phyloP scores from a whole-genome alignment of 2,329 filamentous ascomycete species.

The Pleomassaria siparia region DNA sequence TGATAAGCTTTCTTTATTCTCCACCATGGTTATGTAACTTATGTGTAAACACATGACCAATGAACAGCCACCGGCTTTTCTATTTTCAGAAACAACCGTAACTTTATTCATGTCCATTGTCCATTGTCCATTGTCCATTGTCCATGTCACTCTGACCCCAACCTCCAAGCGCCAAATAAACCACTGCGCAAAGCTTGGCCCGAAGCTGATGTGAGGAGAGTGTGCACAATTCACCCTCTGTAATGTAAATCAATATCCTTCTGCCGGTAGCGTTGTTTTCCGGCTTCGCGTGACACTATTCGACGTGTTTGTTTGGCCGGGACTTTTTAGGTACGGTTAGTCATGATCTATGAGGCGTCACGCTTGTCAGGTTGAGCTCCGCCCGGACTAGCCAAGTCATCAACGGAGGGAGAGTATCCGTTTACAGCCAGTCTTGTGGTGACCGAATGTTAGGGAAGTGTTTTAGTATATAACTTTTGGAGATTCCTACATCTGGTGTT shows the following conservation, averaged over 20 bases:
- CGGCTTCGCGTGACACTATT: constrained; percentile 15
- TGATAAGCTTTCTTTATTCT: constrained; percentile 9
- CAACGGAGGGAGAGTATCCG: constrained; percentile 7
- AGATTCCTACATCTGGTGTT: constrained; percentile 1
- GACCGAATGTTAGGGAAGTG: not conserved
- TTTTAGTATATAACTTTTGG: constrained; percentile 6
- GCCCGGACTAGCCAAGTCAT: not conserved
- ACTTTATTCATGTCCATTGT: no score
- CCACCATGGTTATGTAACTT: constrained; percentile 6
- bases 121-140: no score
- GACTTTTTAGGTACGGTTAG: constrained; percentile 17
- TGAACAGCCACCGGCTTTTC: not conserved
- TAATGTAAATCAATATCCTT: constrained; percentile 2
- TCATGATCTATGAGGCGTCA: constrained; percentile 14
- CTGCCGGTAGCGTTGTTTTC: constrained; percentile 15
- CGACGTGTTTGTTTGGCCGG: constrained; percentile 9
- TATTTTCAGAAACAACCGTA: constrained; percentile 6
- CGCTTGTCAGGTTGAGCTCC: constrained; percentile 9
- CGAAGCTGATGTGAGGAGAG: constrained; percentile 2
- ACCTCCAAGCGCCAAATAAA: constrained; percentile 7
- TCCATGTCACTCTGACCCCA: constrained; percentile 10
- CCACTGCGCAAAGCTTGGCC: constrained; percentile 8
- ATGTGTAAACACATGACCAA: constrained; percentile 13
- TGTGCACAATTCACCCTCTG: no score
- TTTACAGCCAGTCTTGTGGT: no score